Evolutionary conservation across 2,329 filamentous ascomycete genomes (phyloP), one percentile per base, ranked within the genome.

Genomic region (Myriosclerotinia scirpicola): DNA sequence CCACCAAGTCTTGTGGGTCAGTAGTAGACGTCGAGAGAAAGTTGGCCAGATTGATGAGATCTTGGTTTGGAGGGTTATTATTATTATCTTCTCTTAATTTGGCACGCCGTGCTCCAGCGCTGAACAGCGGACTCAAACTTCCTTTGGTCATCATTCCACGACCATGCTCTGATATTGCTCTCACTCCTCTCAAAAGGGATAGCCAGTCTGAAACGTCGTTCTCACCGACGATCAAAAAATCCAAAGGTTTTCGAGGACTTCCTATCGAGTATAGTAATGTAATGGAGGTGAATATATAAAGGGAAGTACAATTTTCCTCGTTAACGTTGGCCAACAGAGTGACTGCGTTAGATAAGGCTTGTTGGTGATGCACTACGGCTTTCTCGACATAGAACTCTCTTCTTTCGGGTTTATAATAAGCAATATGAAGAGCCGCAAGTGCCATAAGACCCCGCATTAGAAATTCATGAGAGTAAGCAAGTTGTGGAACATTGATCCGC

Each of bases 371-470:
- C 30, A 72, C 61, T 59, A 76, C 72, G 2, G 78, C 79, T 62
- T 78, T 76, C 17, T 76, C 70, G 17, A 80, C 71, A 65, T 81
- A 83, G 46, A 71, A 75, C n/a, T 78, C 76, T 26, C 74, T 75
- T 62, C 73, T 76, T 8, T 78, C 75, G 0, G 77, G 78, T 9
- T 76, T 76, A 52, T 77, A 78, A 50, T 77, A 76, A 1, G 82
- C 80, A 3, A 85, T 75, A 67, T 85, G 83, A 2, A 84, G 73
- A 0, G 82, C 82, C 2, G 82, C 79, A 9, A 85, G 70, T 8
- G 82, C 80, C 11, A 86, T 76, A 15, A 85, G 77, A 17, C 77
- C 78, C 15, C 80, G 79, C 74, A 85, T 80, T 12, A 84, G 79
- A 68, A 81, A 84, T 20, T 79, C 79, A 66, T 79, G 79, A 1